Conservation (phyloP, 306 rosid genomes). For the Parietaria judaica region DNA sequence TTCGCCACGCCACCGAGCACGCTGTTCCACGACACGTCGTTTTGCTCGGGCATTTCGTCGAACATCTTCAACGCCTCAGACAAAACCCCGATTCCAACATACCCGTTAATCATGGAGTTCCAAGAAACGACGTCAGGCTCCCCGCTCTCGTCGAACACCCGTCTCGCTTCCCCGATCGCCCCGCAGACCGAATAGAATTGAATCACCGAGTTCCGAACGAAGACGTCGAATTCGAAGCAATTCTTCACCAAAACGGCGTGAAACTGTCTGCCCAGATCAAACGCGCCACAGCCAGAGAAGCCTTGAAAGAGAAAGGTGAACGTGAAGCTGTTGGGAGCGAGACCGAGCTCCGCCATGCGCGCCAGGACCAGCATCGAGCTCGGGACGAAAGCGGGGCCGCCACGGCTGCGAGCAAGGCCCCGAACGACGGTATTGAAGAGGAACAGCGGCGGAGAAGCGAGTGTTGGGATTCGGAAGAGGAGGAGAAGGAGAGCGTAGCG, state of each 20-base stretch:
- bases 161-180: constrained; percentile 10
- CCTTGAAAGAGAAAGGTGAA: constrained; percentile 16
- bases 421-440: constrained; percentile 20
- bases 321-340: constrained; percentile 14
- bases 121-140: constrained; percentile 16
- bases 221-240: constrained; percentile 11
- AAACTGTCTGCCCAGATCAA: constrained; percentile 24
- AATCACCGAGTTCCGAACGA: constrained; percentile 21
- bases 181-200: constrained; percentile 22
- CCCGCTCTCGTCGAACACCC: constrained; percentile 16
- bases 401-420: constrained; percentile 18
- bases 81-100: constrained; percentile 1
- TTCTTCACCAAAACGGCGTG: constrained; percentile 16
- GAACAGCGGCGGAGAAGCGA: constrained; percentile 4
- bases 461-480: constrained; percentile 7
- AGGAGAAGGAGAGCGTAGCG: constrained; percentile 16
- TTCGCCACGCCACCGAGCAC: constrained; percentile 18
- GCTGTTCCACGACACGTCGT: constrained; percentile 17
- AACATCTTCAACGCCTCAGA: constrained; percentile 13
- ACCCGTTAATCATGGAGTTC: constrained; percentile 19
- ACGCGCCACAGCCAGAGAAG: constrained; percentile 13
- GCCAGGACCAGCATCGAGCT: constrained; percentile 19
- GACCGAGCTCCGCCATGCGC: constrained; percentile 18
- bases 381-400: not conserved
- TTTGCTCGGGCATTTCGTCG: constrained; percentile 14